phyloP scores from a whole-genome alignment of 2,329 filamentous ascomycete genomes.

The Colletotrichum sp. region DNA sequence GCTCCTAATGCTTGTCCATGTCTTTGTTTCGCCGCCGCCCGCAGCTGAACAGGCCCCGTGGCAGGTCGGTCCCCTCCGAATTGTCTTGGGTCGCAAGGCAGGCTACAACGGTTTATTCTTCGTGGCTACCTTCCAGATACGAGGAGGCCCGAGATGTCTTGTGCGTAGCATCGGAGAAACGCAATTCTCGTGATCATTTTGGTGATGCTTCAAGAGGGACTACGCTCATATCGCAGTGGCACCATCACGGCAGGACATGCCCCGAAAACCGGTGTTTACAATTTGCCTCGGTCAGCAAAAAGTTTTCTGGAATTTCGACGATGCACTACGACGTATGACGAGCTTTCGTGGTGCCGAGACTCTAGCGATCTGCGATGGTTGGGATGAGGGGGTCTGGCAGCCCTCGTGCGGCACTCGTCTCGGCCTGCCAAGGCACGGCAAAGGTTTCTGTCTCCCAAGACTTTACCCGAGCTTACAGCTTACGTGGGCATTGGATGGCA shows the following conservation, averaged over 20 bases:
- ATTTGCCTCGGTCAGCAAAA: background rate
- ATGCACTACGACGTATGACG: background rate
- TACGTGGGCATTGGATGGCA: background rate
- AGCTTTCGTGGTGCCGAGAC: background rate
- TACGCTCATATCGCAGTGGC: background rate
- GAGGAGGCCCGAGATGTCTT: background rate
- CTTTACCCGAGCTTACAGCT: slow-evolving; percentile 10
- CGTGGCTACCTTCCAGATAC: background rate
- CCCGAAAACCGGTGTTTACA: background rate
- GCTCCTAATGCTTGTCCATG: background rate
- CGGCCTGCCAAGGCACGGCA: background rate
- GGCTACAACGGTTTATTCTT: background rate
- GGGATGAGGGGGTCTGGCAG: background rate
- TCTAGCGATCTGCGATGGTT: background rate
- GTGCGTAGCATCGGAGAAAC: background rate
- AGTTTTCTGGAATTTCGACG: background rate
- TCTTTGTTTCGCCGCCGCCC: background rate
- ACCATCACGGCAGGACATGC: background rate
- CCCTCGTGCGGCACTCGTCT: background rate
- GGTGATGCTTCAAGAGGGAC: background rate
- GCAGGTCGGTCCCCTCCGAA: background rate
- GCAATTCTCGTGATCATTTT: background rate
- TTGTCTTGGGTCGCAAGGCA: background rate
- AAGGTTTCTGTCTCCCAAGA: background rate
- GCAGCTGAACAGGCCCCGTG: background rate